These are phyloP conservation scores for Lithohypha guttulata DNA, from an alignment of 2,329 filamentous ascomycete species.

Conservation along the genomic window DNA sequence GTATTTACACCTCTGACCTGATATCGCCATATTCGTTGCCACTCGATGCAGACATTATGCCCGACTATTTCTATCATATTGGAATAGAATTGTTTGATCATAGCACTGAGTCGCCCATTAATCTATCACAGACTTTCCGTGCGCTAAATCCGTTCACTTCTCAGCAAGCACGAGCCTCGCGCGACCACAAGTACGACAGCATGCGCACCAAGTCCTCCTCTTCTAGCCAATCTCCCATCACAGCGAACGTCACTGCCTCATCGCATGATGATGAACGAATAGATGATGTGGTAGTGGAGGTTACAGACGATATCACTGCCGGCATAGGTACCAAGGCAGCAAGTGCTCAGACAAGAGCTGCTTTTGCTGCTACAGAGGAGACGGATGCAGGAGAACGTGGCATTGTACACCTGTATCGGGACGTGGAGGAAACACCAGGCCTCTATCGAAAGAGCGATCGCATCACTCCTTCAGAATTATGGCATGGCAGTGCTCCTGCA, in stretches of 20 bases:
- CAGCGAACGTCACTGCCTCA: conserved; percentile 19
- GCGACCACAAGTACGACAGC: conserved; percentile 7
- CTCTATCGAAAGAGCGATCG: conserved; percentile 41
- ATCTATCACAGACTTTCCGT: conserved; percentile 15
- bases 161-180: neutral
- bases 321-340: conserved; percentile 43
- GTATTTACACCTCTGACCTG: too few species aligned
- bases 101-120: conserved; percentile 12
- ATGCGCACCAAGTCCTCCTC: conserved; percentile 12
- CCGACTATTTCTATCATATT: conserved; percentile 54
- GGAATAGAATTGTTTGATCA: conserved; percentile 47
- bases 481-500: conserved; percentile 16
- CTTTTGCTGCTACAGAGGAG: conserved; percentile 65
- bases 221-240: conserved; percentile 13
- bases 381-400: conserved; percentile 60
- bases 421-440: conserved; percentile 61
- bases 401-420: conserved; percentile 85
- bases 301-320: conserved; percentile 52
- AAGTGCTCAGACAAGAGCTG: conserved; percentile 71
- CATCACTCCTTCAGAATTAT: conserved; percentile 17
- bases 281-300: conserved; percentile 65
- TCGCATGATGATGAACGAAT: conserved; percentile 61
- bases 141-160: conserved; percentile 18
- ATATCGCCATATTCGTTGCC: too few species aligned
- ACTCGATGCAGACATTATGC: conserved; percentile 36